Percentiles rank a stretch among this genome's conserved stretches.
These are phyloP conservation scores for Debaryomyces prosopidis DNA, from an alignment of 805 yeast species.

Conservation along the genomic window DNA sequence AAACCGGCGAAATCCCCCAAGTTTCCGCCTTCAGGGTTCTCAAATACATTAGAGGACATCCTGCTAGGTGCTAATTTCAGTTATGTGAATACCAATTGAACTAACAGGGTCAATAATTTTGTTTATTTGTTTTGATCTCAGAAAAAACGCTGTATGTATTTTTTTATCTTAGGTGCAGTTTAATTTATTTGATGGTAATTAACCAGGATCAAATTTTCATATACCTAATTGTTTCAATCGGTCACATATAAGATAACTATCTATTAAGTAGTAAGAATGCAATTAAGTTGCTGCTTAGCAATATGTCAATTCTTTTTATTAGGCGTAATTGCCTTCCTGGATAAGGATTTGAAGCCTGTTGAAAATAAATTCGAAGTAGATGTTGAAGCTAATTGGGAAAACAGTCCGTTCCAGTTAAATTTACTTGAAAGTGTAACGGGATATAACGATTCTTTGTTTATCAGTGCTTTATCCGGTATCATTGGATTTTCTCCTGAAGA, in stretches of 20 bases:
- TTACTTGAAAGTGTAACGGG: slow-evolving; percentile 43
- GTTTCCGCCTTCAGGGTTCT: slow-evolving; percentile 12
- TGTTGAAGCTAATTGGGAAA: slow-evolving; percentile 38
- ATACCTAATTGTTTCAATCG: too few species aligned
- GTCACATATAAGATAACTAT: too few species aligned
- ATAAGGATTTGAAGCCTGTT: not conserved
- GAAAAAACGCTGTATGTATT: too few species aligned
- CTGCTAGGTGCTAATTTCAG: not conserved
- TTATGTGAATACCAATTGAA: not conserved
- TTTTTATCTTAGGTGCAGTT: too few species aligned
- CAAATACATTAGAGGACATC: slow-evolving; percentile 24
- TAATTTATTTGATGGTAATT: too few species aligned
- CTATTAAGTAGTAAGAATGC: not conserved
- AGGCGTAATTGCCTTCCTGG: not conserved
- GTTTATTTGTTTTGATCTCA: not conserved
- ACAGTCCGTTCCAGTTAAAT: slow-evolving; percentile 42
- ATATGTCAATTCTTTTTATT: not conserved
- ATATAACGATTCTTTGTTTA: slow-evolving; percentile 35
- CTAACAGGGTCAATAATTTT: not conserved
- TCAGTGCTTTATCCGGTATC: slow-evolving; percentile 26
- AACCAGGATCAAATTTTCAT: too few species aligned
- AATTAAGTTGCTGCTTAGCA: not conserved
- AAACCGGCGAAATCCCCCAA: not conserved
- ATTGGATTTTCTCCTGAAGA: slow-evolving; percentile 5
- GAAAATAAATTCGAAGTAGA: slow-evolving; percentile 2